A percentile compares a stretch with the other conserved stretches of the same genome.
phyloP scores from a whole-genome alignment of 2,329 filamentous ascomycete genomes.

The Clathrospora elynae region DNA sequence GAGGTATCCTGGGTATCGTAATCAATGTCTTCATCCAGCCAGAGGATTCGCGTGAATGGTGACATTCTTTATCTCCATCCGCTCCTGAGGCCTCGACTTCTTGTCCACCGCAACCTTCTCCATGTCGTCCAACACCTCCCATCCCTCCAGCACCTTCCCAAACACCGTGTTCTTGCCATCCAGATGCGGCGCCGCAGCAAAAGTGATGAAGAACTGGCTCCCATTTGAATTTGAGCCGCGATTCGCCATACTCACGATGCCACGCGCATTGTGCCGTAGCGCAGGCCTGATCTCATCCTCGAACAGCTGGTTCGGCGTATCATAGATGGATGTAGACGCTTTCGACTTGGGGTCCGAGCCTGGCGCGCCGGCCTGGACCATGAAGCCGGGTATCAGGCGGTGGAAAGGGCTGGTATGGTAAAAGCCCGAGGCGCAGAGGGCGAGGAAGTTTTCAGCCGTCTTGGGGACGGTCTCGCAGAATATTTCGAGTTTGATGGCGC shows the following conservation, averaged over 20 bases:
- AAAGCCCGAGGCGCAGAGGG: constrained; percentile 78
- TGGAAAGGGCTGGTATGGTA: constrained; percentile 79
- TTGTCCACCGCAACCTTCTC: constrained; percentile 76
- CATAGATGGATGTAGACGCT: constrained; percentile 73
- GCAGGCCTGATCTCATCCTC: constrained; percentile 80
- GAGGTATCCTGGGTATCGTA: no score
- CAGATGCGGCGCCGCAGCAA: constrained; percentile 77
- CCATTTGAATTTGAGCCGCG: constrained; percentile 75
- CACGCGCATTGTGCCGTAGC: constrained; percentile 69
- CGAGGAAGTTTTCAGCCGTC: constrained; percentile 90
- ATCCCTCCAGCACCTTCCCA: constrained; percentile 67
- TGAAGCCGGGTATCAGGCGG: constrained; percentile 79
- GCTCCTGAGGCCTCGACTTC: constrained; percentile 74
- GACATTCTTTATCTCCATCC: constrained; percentile 68
- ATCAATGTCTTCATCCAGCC: constrained; percentile 53
- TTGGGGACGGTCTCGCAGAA: constrained; percentile 95
- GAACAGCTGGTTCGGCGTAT: constrained; percentile 58
- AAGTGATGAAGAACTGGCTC: constrained; percentile 81
- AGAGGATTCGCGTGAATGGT: constrained; percentile 81
- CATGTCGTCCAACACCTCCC: constrained; percentile 70
- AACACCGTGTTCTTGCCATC: constrained; percentile 87
- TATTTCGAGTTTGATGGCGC: constrained; percentile 92
- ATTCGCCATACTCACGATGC: constrained; percentile 79
- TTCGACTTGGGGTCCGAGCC: constrained; percentile 60
- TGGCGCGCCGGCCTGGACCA: constrained; percentile 73